Percentiles rank a stretch among this genome's conserved stretches.
phyloP scores from a whole-genome alignment of 495 filamentous ascomycete species.

The Aspergillus kassunensis region DNA sequence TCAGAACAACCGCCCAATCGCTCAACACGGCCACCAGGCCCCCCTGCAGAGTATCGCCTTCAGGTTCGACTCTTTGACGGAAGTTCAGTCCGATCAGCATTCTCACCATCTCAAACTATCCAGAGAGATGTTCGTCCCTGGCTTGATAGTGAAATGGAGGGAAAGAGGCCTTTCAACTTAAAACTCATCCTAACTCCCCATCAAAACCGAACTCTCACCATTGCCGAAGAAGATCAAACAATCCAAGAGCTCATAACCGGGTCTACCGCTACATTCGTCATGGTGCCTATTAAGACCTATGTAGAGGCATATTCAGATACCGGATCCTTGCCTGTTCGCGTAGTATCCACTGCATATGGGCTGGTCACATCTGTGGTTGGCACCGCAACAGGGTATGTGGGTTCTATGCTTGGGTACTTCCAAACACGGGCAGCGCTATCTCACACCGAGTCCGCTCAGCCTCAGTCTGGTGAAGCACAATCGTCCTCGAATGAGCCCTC shows the following conservation, averaged over 20 bases:
- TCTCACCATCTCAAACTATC: conserved; percentile 63
- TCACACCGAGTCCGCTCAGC: conserved; percentile 8
- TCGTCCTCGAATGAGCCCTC: conserved; percentile 8
- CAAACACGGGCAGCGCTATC: conserved; percentile 23
- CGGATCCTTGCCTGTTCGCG: conserved; percentile 38
- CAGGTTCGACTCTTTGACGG: conserved; percentile 87
- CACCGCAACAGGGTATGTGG: conserved; percentile 48
- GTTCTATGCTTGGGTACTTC: conserved; percentile 53
- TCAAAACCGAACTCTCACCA: conserved; percentile 67
- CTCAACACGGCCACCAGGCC: conserved; percentile 16
- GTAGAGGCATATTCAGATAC: conserved; percentile 54
- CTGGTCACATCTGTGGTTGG: conserved; percentile 40
- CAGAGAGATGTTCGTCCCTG: conserved; percentile 65
- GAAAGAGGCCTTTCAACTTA: conserved; percentile 68
- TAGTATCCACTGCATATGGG: conserved; percentile 41
- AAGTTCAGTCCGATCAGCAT: conserved; percentile 66
- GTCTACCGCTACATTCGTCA: conserved; percentile 77
- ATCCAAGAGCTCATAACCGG: conserved; percentile 64
- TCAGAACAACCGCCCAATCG: conserved; percentile 12
- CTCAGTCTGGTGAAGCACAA: conserved; percentile 6
- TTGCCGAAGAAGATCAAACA: conserved; percentile 66
- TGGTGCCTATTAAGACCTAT: conserved; percentile 64
- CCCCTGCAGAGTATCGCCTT: conserved; percentile 51
- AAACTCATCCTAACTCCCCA: conserved; percentile 77
- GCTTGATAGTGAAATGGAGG: conserved; percentile 58